Percentiles rank a stretch among this genome's conserved stretches.
These are phyloP conservation scores for Pisolithus sp. DNA, from an alignment of 768 basidiomycete genomes.

Conservation along the genomic window DNA sequence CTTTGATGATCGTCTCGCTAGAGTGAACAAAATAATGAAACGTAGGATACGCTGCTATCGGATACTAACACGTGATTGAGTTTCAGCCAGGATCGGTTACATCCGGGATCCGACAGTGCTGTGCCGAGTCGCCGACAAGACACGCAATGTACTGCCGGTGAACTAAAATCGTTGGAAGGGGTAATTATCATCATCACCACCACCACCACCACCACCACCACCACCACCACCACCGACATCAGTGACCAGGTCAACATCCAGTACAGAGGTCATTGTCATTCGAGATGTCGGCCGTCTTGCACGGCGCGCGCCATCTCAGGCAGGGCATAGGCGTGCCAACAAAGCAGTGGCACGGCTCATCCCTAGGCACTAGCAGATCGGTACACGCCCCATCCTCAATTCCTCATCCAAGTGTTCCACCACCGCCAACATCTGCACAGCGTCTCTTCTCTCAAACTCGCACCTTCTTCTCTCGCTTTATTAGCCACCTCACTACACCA, in stretches of 20 bases:
- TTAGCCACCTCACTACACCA: constrained; percentile 53
- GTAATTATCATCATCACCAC: too few species aligned
- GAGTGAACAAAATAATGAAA: too few species aligned
- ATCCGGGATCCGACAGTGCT: neutral
- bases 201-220: neutral
- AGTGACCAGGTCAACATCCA: neutral
- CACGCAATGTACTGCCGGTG: neutral
- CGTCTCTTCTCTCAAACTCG: constrained; percentile 48
- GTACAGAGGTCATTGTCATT: neutral
- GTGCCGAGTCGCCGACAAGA: neutral
- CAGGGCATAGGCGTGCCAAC: constrained; percentile 13
- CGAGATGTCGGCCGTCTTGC: constrained; percentile 21
- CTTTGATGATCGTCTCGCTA: too few species aligned
- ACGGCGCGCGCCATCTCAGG: constrained; percentile 21
- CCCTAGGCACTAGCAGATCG: constrained; percentile 22
- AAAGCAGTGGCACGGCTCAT: neutral
- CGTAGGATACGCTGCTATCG: too few species aligned
- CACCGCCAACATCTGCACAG: constrained; percentile 32
- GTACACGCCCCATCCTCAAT: constrained; percentile 41
- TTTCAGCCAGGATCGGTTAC: neutral
- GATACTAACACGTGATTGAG: too few species aligned
- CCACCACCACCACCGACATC: neutral
- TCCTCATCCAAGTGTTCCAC: constrained; percentile 27
- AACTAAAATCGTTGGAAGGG: too few species aligned
- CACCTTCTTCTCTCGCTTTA: constrained; percentile 48